Base-by-base conservation (phyloP, 106 monocot species). In the Hemerocallis citrina region DNA sequence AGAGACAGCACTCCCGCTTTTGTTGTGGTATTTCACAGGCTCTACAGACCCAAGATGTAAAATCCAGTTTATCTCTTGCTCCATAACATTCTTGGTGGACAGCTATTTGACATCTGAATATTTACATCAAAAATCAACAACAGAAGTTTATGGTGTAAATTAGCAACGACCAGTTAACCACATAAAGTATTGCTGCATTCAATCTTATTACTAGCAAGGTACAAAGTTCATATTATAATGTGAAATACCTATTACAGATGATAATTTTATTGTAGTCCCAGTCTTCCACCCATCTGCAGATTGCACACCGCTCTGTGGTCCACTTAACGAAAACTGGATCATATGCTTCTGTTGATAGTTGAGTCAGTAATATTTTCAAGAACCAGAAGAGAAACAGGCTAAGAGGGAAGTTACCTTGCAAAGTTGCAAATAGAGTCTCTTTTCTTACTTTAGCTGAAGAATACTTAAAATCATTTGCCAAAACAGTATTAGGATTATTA, bases 211-310 rank as follows among this genome's bases (percentile, higher is more conserved):
- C 1, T 17, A 6, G 5, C 33, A 23, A 13, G 48, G 30, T 12
- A 45, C 10, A 62, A 1, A 31, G 31, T 9, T 19, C 27, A 33
- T 1, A 46, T 32, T 5, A 64, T 47, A 7, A 15, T 9, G 11
- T 36, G 39, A 30, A 54, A 42, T 71, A 96, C 95, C 95, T 80
- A 72, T 86, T 96, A 59, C 95, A 96, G 13, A 96, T 87, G 34
- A 96, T 90, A 34, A 96, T 96, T 90, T 96, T 90, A 60, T 96
- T 96, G 66, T 96, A 83, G 58, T 96, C 95, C 95, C 95, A 96
- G 42, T 96, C 95, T 74, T 90, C 90, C 51, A 87, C 86, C 95
- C 95, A 96, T 96, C 95, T 90, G 71, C 95, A 96, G 62, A 96
- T 52, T 66, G 95, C 95, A 77, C 95, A 96, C 34, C 95, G 64